Conservation (phyloP, 2,329 filamentous ascomycete species). For the Fusarium fracticaudum region DNA sequence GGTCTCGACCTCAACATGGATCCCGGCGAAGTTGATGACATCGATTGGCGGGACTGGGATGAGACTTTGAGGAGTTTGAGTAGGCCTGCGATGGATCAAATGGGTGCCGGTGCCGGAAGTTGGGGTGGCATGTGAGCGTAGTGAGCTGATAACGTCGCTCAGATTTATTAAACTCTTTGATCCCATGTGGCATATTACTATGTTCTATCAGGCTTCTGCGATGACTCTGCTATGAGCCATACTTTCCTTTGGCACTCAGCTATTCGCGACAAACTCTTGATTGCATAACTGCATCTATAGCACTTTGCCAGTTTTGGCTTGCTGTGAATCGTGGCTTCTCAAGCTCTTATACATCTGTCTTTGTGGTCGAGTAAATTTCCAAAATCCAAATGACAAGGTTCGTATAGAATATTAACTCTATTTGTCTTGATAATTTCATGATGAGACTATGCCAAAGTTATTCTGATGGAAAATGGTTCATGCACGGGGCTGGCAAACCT, state of each 20-base stretch:
- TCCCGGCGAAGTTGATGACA: conserved; percentile 30
- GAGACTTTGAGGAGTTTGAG: conserved; percentile 17
- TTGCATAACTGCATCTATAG: not conserved
- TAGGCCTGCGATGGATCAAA: not conserved
- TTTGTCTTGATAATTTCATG: not conserved
- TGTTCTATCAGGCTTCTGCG: not conserved
- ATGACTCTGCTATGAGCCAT: not conserved
- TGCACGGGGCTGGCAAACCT: not conserved
- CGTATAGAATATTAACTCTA: not conserved
- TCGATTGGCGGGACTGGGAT: conserved; percentile 35
- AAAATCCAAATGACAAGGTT: no score
- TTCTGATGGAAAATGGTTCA: not conserved
- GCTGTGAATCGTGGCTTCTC: not conserved
- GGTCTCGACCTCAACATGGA: conserved; percentile 24
- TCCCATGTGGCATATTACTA: not conserved
- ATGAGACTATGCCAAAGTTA: not conserved
- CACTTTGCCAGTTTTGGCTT: not conserved
- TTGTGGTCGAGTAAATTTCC: not conserved
- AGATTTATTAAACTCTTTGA: no score
- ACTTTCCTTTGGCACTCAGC: no score
- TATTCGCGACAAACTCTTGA: not conserved
- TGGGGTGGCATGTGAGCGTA: conserved; percentile 29
- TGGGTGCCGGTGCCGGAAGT: conserved; percentile 15
- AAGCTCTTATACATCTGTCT: not conserved
- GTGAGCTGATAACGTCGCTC: not conserved